A percentile compares a stretch with the other conserved stretches of the same genome.
Conservation (phyloP, 106 monocot genomes). For the Allium fistulosum region DNA sequence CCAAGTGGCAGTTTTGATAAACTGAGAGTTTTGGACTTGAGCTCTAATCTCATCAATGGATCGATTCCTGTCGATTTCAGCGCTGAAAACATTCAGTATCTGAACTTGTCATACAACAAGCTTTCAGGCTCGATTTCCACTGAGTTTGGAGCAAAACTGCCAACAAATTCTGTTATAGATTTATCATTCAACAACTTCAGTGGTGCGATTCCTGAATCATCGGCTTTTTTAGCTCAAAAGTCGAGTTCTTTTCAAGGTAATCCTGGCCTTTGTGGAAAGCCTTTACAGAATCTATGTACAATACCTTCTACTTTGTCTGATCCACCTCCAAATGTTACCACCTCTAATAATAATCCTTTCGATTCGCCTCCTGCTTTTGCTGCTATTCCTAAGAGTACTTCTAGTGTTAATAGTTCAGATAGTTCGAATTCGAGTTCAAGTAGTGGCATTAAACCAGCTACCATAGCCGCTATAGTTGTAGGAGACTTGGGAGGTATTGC, state of each 20-base stretch:
- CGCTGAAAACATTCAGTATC: conserved; percentile 17
- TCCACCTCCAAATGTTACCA: conserved; percentile 7
- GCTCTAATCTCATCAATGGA: conserved; percentile 81
- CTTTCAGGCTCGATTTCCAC: conserved; percentile 58
- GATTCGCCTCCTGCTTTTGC: conserved; percentile 86
- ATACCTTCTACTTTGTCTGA: conserved; percentile 50
- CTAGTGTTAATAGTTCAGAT: neutral
- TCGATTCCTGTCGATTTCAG: conserved; percentile 37
- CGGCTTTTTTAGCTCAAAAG: conserved; percentile 33
- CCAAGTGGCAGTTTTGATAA: conserved; percentile 29
- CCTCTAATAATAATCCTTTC: neutral
- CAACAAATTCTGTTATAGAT: conserved; percentile 40
- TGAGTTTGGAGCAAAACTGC: conserved; percentile 30
- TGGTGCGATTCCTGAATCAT: conserved; percentile 54
- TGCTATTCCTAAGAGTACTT: conserved; percentile 48
- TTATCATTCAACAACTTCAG: conserved; percentile 83
- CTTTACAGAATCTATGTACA: conserved; percentile 54
- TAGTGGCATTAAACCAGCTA: conserved; percentile 32
- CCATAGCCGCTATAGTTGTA: conserved; percentile 56
- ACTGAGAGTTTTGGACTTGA: conserved; percentile 53
- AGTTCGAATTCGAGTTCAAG: neutral
- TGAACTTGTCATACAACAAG: conserved; percentile 76
- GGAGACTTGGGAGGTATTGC: conserved; percentile 76
- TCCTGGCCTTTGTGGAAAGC: conserved; percentile 69
- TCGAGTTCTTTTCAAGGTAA: conserved; percentile 55